Evolutionary conservation across 2,329 filamentous ascomycete genomes (phyloP), one percentile per base, ranked within the genome.

Genomic region (Xylaria multiplex): DNA sequence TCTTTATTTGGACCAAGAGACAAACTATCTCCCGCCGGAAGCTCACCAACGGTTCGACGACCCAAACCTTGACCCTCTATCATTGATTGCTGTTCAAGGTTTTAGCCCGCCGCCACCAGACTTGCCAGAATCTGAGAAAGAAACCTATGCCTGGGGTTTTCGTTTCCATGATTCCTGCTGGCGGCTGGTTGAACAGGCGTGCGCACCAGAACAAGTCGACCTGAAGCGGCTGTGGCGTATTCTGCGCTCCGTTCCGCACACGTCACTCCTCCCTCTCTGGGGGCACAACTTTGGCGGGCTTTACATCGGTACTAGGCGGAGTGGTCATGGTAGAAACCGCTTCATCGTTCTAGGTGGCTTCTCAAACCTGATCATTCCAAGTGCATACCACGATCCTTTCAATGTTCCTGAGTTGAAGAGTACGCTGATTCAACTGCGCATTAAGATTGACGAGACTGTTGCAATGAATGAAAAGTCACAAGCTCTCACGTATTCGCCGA

Each of bases 131-230:
- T 30, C 53, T 8, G 67, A 70, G 52, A 64, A 62, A 40, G 56
- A 24, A n/a, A 48, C n/a, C 3, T 72, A 70, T 54, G 66, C 69
- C 11, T 74, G 73, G 73, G 71, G 73, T 1, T 75, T 74, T 59
- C 45, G 58, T 6, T 73, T 75, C 32, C 73, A 75, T 55, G 73
- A 74, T 27, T 67, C 73, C 8, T 75, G 73, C 59, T 75, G 73
- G 73, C 27, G 14, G 9, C 53, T 75, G 14, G 48, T 74, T 24
- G 71, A 73, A 42, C 73, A 74, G 66, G 71, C 72, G 1, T 57
- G 62, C 52, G 64, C 57, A 30, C 73, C 73, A 13, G 35, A 58
- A 1, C 53, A 53, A 2, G 70, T 74, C 11, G 56, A 74, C 62
- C n/a, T 75, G 14, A 65, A 62, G 22, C 49, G 66, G 22, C 69